Evolutionary conservation across 1,284 basidiomycete species (phyloP).

Genomic region (Heliocybe sulcata): DNA sequence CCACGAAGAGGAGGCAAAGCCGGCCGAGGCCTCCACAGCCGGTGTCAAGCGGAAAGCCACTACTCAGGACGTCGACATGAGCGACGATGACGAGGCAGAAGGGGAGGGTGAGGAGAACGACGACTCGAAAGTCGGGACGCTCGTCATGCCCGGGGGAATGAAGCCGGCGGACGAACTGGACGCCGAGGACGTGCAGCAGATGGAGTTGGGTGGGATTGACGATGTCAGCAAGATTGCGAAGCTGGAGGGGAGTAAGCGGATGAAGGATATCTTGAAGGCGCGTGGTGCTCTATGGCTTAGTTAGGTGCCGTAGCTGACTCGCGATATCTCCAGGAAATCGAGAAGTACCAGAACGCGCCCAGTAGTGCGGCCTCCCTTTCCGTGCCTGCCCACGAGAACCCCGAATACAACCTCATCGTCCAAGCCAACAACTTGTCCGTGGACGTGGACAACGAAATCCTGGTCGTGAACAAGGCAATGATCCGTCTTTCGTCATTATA

Average conservation of each 20-base stretch:
- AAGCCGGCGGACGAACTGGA: conserved; percentile 92
- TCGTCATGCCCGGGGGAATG: conserved; percentile 87
- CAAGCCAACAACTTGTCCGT: conserved; percentile 97
- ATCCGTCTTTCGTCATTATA: conserved; percentile 24
- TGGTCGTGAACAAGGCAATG: conserved; percentile 90
- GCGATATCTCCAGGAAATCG: conserved; percentile 62
- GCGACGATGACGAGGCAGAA: conserved; percentile 26
- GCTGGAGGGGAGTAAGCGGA: conserved; percentile 79
- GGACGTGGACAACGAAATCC: conserved; percentile 96
- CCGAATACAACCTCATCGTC: conserved; percentile 95
- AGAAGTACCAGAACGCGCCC: conserved; percentile 74
- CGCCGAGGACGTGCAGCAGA: conserved; percentile 85
- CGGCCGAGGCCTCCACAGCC: conserved; percentile 25
- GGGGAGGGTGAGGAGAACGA: conserved; percentile 26
- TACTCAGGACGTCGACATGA: conserved; percentile 44
- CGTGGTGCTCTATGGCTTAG: conserved; percentile 10
- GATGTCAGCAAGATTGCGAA: conserved; percentile 86
- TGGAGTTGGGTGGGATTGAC: conserved; percentile 80
- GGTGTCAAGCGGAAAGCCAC: conserved; percentile 39
- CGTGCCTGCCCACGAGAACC: conserved; percentile 82
- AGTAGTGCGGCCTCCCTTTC: conserved; percentile 74
- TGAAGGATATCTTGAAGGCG: conserved; percentile 82
- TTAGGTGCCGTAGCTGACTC: background rate
- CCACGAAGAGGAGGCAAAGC: conserved; percentile 33
- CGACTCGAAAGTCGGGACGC: conserved; percentile 39